Evolutionary conservation across 1,139 yeast species (phyloP), one percentile per base, ranked within the genome.

Genomic region (Geotrichum macrosporum): DNA sequence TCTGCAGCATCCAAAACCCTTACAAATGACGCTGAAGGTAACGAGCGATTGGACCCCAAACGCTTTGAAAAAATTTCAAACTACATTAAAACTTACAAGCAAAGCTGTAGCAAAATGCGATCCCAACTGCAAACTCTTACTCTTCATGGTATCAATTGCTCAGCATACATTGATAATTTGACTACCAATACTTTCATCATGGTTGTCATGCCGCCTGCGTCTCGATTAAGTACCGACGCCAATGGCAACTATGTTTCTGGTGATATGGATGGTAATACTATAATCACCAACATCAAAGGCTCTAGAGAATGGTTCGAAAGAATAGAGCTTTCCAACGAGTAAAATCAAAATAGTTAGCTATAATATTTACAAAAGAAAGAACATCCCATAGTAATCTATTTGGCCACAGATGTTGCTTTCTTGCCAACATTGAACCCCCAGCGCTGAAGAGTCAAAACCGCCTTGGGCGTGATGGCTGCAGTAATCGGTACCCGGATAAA

Each of bases 61-160:
- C 72, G 97, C 57, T 92, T 89, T 61, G 98, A 92, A 62, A 89
- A 89, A 65, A 88, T 92, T 27, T 84, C 95, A 32, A 89, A 88
- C 63, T 88, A 89, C 50, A 87, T 92, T 72, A 92, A 92, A 61
- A 88, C 95, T 12, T 92, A 86, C 67, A 89, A 92, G 61, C 96
- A 92, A 66, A 84, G 95, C 53, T 88, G 94, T 46, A 81, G 88
- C 44, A 88, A 88, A 64, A 74, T 92, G 62, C 77, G 95, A 61
- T 79, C 95, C 0, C 87, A 84, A 59, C 86, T 92, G 65, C 82
- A 78, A 54, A 83, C 86, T 45, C 69, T 89, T 45, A 78, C 85
- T 18, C 72, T 92, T 38, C 80, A 84, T 51, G 95, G 95, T 13
- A 75, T 77, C 45, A 77, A 76, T 52, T 81, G 84, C 33, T 77